Evolutionary conservation across 371 early-diverging fungal species (phyloP), one percentile per base, ranked within the genome.

Genomic region (Nosema bombycis): DNA sequence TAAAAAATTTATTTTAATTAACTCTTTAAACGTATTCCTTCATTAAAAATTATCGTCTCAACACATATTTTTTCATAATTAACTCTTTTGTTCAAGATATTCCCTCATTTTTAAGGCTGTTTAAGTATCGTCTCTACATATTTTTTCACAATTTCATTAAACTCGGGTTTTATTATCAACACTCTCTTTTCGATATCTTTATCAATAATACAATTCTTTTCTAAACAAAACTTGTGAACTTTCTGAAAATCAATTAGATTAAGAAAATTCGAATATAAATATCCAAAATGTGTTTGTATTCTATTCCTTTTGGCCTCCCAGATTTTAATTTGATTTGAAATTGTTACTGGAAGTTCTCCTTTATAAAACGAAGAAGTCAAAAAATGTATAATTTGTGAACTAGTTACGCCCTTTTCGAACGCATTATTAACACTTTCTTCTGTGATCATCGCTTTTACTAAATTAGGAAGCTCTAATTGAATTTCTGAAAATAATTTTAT

Each of bases 291-390:
- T 10, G 56, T 60, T 21, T 60, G 57, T 29, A 96, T 86, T 32
- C 97, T 88, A 78, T 96, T 92, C 78, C 91, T 88, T 83, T 96
- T 96, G 85, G 91, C 89, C 84, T 96, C 96, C 96, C 96, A 96
- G 72, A 96, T 85, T 37, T 91, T 87, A 34, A 96, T 91, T 85
- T 98, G 98, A 86, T 95, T 97, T 0, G 92, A 89, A 1, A 98
- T 93, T 0, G 94, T 94, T 15, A 90, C 78, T 0, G 96, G 96
- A 60, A 96, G 54, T 54, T 75, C 67, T 62, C 46, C 67, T 28
- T 57, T 61, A 30, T 73, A 34, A 55, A 54, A 23, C 29, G 71
- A 69, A 37, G 70, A 26, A 21, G 72, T 62, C 29, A 87, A 60
- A 73, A 81, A 87, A 61, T 80, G 55, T 54, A 74, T 74, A 70